Evolutionary conservation across 2,329 filamentous ascomycete species (phyloP).

Genomic region (Botrytis sinoallii): DNA sequence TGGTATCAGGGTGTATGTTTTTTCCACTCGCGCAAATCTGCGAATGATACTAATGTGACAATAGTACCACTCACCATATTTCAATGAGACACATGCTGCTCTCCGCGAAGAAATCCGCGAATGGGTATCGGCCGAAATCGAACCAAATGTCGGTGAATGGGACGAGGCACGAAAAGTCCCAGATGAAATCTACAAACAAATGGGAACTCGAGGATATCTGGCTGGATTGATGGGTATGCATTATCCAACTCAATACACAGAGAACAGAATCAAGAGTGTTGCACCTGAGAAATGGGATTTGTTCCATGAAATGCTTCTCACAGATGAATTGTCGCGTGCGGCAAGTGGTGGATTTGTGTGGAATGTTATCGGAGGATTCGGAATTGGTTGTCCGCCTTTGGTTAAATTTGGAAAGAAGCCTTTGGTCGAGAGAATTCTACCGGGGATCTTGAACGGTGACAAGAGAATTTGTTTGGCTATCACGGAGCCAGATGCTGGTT

Average conservation of each 20-base stretch:
- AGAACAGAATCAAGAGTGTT: slow-evolving; percentile 72
- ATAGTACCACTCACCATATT: slow-evolving; percentile 94
- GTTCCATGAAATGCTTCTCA: slow-evolving; percentile 95
- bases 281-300: slow-evolving; percentile 90
- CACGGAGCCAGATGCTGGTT: slow-evolving; percentile 92
- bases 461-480: slow-evolving; percentile 98
- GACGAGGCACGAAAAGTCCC: slow-evolving; percentile 93
- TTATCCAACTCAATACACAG: slow-evolving; percentile 73
- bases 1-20: slow-evolving; percentile 92
- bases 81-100: slow-evolving; percentile 88
- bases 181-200: slow-evolving; percentile 86
- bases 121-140: slow-evolving; percentile 87
- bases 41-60: neutral
- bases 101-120: slow-evolving; percentile 86
- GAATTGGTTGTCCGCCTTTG: slow-evolving; percentile 87
- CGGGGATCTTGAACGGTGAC: slow-evolving; percentile 83
- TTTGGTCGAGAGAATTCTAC: slow-evolving; percentile 73
- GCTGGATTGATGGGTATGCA: slow-evolving; percentile 84
- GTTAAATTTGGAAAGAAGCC: slow-evolving; percentile 40
- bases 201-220: slow-evolving; percentile 89
- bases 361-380: slow-evolving; percentile 96
- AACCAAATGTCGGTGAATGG: slow-evolving; percentile 93
- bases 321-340: slow-evolving; percentile 86
- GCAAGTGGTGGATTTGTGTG: slow-evolving; percentile 93
- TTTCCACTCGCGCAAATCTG: neutral